Base-by-base conservation (phyloP, 371 early-diverging fungal species). In the Mucor ambiguus region DNA sequence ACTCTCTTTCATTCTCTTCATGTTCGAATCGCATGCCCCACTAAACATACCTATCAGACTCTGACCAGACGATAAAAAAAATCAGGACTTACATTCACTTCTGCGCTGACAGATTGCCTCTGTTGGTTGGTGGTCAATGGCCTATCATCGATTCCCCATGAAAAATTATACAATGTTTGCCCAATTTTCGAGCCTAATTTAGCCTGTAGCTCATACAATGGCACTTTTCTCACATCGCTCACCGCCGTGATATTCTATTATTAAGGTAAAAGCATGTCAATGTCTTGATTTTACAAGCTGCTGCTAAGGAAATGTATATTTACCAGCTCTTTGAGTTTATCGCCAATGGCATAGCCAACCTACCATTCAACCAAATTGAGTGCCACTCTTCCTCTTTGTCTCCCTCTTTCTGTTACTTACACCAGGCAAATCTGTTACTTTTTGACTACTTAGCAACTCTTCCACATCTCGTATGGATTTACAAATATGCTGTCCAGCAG, bases 1-100 rank as follows among this genome's bases (percentile, higher is more conserved):
- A 90, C 12, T 32, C 78, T 46, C 88, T 79, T 6, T 87, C 86
- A 61, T 95, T 89, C 0, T 75, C 72, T 33, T 85, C 72, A 16
- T 69, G 87, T 59, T 91, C 88, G 74, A 96, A 93, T 18, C 96
- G 85, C 0, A 96, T 85, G 2, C 95, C 96, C 95, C 96, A 96
- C 71, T 83, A 62, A 33, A 10, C 26, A 41, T 18, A 16, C 30
- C 22, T 9, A 3, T 57, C 20, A 57, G 58, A 20, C 4, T 22
- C n/a, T 41, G 41, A 16, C 41, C 16, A 14, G 6, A 41, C 0
- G 18, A 5, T 2, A 18, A 3, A 10, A 41, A 16, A 4, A 24
- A 26, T 5, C 3, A 7, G 12, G 16, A 58, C 63, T 73, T 75
- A 78, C 80, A 62, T 83, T 83, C 4, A 90, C 85, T 66, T 89